Base-by-base conservation (phyloP, 108 stramenopile species). In the Phaeodactylum tricornutum region DNA sequence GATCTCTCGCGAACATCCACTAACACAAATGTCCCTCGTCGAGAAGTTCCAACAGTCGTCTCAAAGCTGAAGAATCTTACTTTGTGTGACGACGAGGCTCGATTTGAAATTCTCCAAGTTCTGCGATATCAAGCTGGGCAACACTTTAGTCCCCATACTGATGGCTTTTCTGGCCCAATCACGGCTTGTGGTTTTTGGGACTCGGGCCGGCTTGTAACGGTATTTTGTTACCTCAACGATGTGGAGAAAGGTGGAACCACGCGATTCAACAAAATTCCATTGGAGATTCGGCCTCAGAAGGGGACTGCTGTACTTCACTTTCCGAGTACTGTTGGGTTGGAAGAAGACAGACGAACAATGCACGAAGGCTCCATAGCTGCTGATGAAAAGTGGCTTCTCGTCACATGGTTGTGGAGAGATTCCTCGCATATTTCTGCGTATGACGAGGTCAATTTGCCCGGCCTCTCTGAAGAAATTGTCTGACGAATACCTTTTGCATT, bases 331-430 rank as follows among this genome's bases (percentile, higher is more conserved):
- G 34, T 57, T 4, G 45, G 55, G 12, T 41, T 72, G 50, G 29
- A 47, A 33, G 71, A 66, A 50, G 75, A 76, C 43, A 24, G 25
- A 16, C 52, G 71, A 19, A 76, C 71, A 16, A 20, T 54, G 27
- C 75, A 76, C 50, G 39, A 64, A 29, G 75, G 71, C 0, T 48
- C 28, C 25, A 37, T 46, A 29, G 59, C 71, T n/a, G 32, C 57
- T 26, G 71, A 76, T 53, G 69, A 71, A 20, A 71, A 75, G n/a
- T 67, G 67, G 67, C 24, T 78, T 5, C 41, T 78, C 24, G 43
- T 56, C 1, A 71, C 66, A 2, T 74, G 72, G 77, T 46, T 73
- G 9, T 77, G 76, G 76, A 54, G n/a, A n/a, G n/a, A n/a, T n/a
- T n/a, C n/a, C n/a, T n/a, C n/a, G n/a, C n/a, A n/a, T n/a, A n/a